phyloP scores from a whole-genome alignment of 257 asterid genomes.

The Cruciata laevipes region DNA sequence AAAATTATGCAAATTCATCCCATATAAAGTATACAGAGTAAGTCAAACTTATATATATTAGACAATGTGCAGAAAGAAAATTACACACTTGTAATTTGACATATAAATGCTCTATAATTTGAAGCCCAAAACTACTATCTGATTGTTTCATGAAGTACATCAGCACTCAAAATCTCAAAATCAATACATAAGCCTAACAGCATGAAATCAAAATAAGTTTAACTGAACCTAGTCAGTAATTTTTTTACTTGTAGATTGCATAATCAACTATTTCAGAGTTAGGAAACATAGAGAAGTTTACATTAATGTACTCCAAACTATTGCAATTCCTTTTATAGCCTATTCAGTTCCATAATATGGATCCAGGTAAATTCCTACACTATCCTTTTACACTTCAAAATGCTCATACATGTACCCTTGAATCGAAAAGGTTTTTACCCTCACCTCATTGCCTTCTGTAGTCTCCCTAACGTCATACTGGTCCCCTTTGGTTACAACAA shows the following conservation, averaged over 20 bases:
- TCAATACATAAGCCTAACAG: not conserved
- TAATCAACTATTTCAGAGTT: not conserved
- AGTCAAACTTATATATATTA: not conserved
- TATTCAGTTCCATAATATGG: not conserved
- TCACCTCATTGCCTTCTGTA: constrained; percentile 74
- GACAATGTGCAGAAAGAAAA: not conserved
- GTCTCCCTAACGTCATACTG: constrained; percentile 92
- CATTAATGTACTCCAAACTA: not conserved
- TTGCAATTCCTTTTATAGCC: not conserved
- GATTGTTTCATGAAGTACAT: not conserved
- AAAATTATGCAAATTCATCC: not conserved
- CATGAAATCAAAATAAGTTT: not conserved
- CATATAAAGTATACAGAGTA: not conserved
- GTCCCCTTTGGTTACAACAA: constrained; percentile 97
- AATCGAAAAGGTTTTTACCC: not conserved
- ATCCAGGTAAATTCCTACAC: not conserved
- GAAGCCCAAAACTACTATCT: not conserved
- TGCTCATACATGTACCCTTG: not conserved
- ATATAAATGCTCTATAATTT: not conserved
- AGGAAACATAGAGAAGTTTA: not conserved
- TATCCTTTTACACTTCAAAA: not conserved
- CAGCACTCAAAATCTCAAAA: not conserved
- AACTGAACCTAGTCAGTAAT: not conserved
- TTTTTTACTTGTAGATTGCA: not conserved
- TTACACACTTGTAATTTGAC: not conserved